These are phyloP conservation scores for Sugiyamaella pinicola DNA, from an alignment of 1,139 yeast species.

Conservation along the genomic window DNA sequence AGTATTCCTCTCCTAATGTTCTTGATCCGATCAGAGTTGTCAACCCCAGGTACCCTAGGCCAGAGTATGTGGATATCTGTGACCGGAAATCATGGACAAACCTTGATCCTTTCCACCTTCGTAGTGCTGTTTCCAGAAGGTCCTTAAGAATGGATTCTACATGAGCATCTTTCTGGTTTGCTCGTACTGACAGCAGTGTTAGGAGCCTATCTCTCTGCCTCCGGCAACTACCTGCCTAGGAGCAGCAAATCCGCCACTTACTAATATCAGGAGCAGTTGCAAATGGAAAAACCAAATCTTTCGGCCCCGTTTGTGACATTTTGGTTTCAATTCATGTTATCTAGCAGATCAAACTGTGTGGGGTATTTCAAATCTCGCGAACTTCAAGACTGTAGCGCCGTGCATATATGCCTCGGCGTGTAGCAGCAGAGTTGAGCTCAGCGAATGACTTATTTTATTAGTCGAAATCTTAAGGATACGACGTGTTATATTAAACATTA, in stretches of 20 bases:
- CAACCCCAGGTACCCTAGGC: slow-evolving; percentile 61
- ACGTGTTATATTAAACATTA: too few relatives aligned
- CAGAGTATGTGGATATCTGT: slow-evolving; percentile 61
- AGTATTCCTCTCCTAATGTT: slow-evolving; percentile 93
- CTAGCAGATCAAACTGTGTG: neutral
- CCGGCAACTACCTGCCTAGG: too few relatives aligned
- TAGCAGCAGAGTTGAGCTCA: neutral
- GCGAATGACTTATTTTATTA: too few relatives aligned
- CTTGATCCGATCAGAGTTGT: slow-evolving; percentile 78
- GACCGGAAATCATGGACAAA: slow-evolving; percentile 65
- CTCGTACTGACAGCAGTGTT: slow-evolving; percentile 52
- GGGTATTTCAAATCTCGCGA: neutral
- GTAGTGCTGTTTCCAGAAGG: slow-evolving; percentile 60
- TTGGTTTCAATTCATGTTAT: neutral
- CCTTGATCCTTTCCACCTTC: slow-evolving; percentile 63
- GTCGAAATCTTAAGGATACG: too few relatives aligned
- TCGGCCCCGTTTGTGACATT: slow-evolving; percentile 7
- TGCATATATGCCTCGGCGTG: neutral
- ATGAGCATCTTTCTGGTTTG: slow-evolving; percentile 85
- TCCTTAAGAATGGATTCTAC: slow-evolving; percentile 59
- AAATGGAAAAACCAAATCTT: slow-evolving; percentile 38
- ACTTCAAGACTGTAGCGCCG: neutral
- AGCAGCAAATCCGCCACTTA: slow-evolving; percentile 33
- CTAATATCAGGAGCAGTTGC: slow-evolving; percentile 51
- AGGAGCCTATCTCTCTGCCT: neutral